Percentiles rank a stretch among this genome's conserved stretches.
These are phyloP conservation scores for Phialophora expanda DNA, from an alignment of 2,329 filamentous ascomycete genomes.

Conservation along the genomic window DNA sequence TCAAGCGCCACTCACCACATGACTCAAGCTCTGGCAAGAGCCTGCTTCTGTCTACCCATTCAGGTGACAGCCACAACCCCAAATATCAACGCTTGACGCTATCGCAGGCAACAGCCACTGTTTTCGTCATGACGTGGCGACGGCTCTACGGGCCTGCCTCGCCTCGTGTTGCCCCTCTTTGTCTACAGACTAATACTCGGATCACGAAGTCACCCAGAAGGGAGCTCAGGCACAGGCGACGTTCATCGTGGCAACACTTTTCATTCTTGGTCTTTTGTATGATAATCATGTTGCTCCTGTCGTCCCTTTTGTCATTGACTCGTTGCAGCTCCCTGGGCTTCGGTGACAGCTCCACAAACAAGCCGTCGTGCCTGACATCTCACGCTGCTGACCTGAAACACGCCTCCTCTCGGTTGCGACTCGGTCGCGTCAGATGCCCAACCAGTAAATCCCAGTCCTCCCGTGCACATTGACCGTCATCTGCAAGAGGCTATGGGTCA, in stretches of 20 bases:
- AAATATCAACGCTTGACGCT: not conserved
- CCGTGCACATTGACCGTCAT: conserved; percentile 5
- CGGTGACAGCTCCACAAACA: conserved; percentile 8
- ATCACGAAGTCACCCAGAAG: conserved; percentile 1
- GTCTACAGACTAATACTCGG: conserved; percentile 16
- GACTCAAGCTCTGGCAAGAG: not conserved
- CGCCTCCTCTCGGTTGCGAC: conserved; percentile 22
- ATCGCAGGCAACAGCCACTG: conserved; percentile 18
- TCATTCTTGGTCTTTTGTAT: conserved; percentile 10
- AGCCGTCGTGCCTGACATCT: conserved; percentile 16
- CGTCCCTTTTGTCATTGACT: not conserved
- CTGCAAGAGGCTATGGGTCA: not conserved
- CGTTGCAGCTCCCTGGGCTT: conserved; percentile 1
- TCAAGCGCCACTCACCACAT: not conserved
- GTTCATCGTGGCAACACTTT: not conserved
- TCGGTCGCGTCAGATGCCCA: conserved; percentile 19
- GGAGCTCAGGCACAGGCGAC: conserved; percentile 1
- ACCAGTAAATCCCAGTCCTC: conserved; percentile 16
- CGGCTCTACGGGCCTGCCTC: conserved; percentile 8
- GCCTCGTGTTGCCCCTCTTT: conserved; percentile 17
- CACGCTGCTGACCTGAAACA: conserved; percentile 24
- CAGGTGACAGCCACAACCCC: not conserved
- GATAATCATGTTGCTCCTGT: conserved; percentile 1
- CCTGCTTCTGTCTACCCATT: not conserved
- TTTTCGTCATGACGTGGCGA: conserved; percentile 23